These are phyloP conservation scores for Quercus agrifolia DNA, from an alignment of 306 rosid species.

Conservation along the genomic window DNA sequence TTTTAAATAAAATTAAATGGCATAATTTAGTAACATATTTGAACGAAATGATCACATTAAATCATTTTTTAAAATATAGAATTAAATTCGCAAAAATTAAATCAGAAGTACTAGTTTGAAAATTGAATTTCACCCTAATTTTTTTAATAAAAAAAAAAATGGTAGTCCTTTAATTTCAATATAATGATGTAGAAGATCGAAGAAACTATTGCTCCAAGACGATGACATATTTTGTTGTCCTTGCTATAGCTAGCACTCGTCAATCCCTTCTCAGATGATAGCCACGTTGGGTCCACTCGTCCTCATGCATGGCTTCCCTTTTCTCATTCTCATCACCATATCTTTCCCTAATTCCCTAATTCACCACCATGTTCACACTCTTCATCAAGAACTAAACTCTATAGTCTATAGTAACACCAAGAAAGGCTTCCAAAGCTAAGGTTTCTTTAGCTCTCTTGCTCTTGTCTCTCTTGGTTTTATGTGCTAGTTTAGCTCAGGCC, in stretches of 20 bases:
- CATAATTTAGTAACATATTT: too few species aligned
- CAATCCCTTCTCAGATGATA: neutral
- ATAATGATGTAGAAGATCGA: too few species aligned
- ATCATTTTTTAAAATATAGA: too few species aligned
- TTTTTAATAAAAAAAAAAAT: too few species aligned
- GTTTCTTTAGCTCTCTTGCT: conserved; percentile 15
- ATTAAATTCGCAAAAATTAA: too few species aligned
- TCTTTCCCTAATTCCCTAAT: too few species aligned
- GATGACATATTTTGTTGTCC: conserved; percentile 2
- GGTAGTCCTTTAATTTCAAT: too few species aligned
- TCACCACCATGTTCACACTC: neutral
- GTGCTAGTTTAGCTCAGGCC: conserved; percentile 9
- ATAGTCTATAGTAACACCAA: neutral
- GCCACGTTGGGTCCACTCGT: conserved; percentile 37
- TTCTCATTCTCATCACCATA: neutral
- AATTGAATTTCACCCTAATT: too few species aligned
- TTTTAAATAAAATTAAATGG: too few species aligned
- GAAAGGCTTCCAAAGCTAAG: conserved; percentile 22
- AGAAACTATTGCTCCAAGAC: neutral
- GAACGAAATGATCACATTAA: too few species aligned
- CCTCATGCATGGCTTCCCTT: conserved; percentile 28
- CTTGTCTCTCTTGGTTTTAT: conserved; percentile 14
- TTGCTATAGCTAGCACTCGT: neutral
- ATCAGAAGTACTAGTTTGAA: too few species aligned
- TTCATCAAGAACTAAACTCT: neutral